Percentiles rank a stretch among this genome's conserved stretches.
Conservation (phyloP, 2,329 filamentous ascomycete genomes). For the Neopestalotiopsis sp. region DNA sequence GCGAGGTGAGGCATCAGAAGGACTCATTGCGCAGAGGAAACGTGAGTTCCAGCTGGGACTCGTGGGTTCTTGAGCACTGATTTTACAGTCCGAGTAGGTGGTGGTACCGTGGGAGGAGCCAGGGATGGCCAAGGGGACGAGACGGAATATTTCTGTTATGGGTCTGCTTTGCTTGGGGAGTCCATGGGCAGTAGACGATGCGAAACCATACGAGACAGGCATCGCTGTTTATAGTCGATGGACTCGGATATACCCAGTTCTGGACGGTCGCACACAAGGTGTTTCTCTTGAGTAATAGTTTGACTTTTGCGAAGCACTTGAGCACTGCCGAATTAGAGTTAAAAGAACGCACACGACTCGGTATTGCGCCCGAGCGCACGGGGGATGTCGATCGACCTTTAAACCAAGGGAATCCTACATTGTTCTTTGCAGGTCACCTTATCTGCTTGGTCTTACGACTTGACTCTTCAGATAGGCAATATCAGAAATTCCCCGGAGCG, state of each 20-base stretch:
- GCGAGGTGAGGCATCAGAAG: slow-evolving; percentile 4
- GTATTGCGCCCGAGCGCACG: neutral
- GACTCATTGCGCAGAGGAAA: slow-evolving; percentile 16
- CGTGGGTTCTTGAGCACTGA: neutral
- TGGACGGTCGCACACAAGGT: neutral
- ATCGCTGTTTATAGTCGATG: slow-evolving; percentile 2
- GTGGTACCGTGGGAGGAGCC: neutral
- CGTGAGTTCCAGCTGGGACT: slow-evolving; percentile 8
- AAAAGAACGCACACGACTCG: neutral
- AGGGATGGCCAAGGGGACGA: slow-evolving; percentile 8
- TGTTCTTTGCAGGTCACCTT: neutral
- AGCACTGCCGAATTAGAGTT: neutral
- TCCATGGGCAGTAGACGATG: slow-evolving; percentile 9
- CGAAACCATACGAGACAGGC: slow-evolving; percentile 14
- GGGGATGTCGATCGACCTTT: neutral
- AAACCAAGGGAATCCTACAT: neutral
- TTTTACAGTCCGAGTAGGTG: neutral
- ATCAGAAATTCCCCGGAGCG: neutral
- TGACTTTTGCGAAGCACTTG: slow-evolving; percentile 2
- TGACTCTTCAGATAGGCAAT: neutral
- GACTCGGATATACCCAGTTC: too few species aligned
- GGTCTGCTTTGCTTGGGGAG: neutral
- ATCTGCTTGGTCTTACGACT: neutral
- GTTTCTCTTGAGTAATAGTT: slow-evolving; percentile 16
- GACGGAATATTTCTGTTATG: slow-evolving; percentile 6